Base-by-base conservation (phyloP, 305 asterid species). In the Euphrasia arctica region DNA sequence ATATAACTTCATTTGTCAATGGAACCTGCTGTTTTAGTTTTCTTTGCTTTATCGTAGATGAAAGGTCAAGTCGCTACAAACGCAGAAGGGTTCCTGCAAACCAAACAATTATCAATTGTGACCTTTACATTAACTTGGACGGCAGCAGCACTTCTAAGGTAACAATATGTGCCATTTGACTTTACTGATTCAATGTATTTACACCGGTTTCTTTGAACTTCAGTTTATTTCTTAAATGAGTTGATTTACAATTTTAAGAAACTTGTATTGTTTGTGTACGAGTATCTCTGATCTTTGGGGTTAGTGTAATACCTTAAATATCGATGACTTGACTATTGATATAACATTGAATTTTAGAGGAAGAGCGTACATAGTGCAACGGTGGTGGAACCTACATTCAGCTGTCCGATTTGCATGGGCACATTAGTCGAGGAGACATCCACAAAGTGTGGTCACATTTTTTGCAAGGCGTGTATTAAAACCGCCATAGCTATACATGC, bases 401-500 rank as follows among this genome's bases (percentile, higher is more conserved):
- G 74, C 60, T 92, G 97, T 75, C 96, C 97, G 6, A 82, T 90
- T 56, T 90, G 98, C 85, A 85, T 90, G 87, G 88, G 96, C 28
- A 82, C 86, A 4, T 77, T 87, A 39, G 95, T 92, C 12, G 97
- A 92, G 80, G 98, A 81, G 85, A 74, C 66, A 68, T 78, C 90
- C 1, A 92, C 97, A 9, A 92, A 92, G 62, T 92, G 98, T 69
- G 97, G 98, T 36, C 98, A 92, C 74, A 90, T 90, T 66, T 92
- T 92, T 70, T 92, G 97, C 76, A 90, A 86, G 79, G 86, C 66
- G 10, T 92, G 98, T 81, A 92, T 92, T 78, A 87, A 83, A 72
- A 65, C 90, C 65, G 89, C 97, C 61, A 74, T 89, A 36, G 79
- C 89, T 63, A 89, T 82, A 50, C 96, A 92, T 79, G 66, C 61